Base-by-base conservation (phyloP, 495 filamentous ascomycete genomes). In the Aspergillus wentii region DNA sequence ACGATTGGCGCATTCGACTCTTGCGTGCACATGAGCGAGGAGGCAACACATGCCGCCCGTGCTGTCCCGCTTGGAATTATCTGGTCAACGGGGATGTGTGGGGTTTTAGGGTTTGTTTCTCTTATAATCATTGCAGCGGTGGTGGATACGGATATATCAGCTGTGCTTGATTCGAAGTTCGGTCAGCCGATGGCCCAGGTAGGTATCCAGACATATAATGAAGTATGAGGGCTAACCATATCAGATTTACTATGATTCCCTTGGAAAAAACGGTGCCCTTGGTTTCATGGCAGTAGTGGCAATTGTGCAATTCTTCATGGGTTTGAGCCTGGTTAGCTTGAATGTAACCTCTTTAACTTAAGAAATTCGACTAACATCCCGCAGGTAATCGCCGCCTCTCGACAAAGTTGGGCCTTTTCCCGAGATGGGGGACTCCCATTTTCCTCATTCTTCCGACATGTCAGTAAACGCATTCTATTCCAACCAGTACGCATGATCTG, bases 1-100 rank as follows among this genome's bases (percentile, higher is more conserved):
- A 80, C 78, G 0, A 80, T 83, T 42, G 79, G 78, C 0, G 69
- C 56, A 0, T 73, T 75, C 23, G 68, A 75, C 49, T 66, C 61
- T 0, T 75, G 73, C 33, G 69, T 78, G 7, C 78, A 82, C 52
- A 82, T 82, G 68, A 72, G 66, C 27, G 80, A 83, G 50, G 80
- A 85, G 46, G 79, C 78, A 5, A 63, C 70, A 6, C 79, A 83
- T 58, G 79, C 79, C 9, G 63, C 75, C 0, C 72, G 65, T 21
- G 78, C 79, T 5, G 79, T 83, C 7, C 79, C 80, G 0, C 54
- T 77, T 39, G 79, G 79, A 3, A 83, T 82, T 28, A 56, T 83
- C 9, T 49, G 56, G 33, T 67, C 63, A 3, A 30, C 48, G 8
- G 65, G 59, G 5, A 33, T 67, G 16, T 67, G 65, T 52, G 65